These are phyloP conservation scores for Mycena latifolia DNA, from an alignment of 768 basidiomycete species.

Conservation along the genomic window DNA sequence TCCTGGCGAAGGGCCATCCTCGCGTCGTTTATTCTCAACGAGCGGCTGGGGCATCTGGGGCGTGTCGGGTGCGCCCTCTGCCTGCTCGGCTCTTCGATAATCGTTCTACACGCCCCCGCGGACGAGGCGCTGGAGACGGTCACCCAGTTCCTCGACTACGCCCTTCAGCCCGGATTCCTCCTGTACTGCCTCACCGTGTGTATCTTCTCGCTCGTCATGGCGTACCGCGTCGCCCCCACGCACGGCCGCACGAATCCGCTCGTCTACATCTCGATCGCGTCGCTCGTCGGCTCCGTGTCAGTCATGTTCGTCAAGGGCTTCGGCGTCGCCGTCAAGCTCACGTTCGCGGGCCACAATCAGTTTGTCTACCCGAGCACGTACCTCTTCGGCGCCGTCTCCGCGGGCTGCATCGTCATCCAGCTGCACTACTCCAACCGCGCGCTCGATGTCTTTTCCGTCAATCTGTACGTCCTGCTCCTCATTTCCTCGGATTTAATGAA, in stretches of 20 bases:
- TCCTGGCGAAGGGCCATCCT: conserved; percentile 86
- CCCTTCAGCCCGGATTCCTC: conserved; percentile 91
- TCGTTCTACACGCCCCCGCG: conserved; percentile 95
- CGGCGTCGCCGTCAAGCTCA: conserved; percentile 96
- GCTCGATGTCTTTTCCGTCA: conserved; percentile 95
- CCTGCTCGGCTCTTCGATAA: conserved; percentile 91
- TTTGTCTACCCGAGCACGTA: conserved; percentile 95
- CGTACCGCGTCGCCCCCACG: conserved; percentile 85
- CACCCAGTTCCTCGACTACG: conserved; percentile 92
- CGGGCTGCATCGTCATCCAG: conserved; percentile 88
- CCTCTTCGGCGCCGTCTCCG: conserved; percentile 87
- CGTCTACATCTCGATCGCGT: conserved; percentile 97
- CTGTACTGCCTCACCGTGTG: conserved; percentile 90
- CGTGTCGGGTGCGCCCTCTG: conserved; percentile 89
- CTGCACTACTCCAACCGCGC: conserved; percentile 99
- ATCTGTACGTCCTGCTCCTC: conserved; percentile 77
- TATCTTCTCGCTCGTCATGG: conserved; percentile 88
- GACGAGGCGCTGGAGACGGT: conserved; percentile 96
- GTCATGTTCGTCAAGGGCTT: conserved; percentile 99
- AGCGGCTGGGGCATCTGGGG: conserved; percentile 94
- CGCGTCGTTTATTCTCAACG: conserved; percentile 92
- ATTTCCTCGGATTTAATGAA: not conserved
- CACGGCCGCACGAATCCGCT: conserved; percentile 91
- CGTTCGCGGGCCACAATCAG: conserved; percentile 93
- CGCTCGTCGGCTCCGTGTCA: conserved; percentile 93